Evolutionary conservation across 83 land plant genomes (phyloP).

Genomic region (Larix sibirica): DNA sequence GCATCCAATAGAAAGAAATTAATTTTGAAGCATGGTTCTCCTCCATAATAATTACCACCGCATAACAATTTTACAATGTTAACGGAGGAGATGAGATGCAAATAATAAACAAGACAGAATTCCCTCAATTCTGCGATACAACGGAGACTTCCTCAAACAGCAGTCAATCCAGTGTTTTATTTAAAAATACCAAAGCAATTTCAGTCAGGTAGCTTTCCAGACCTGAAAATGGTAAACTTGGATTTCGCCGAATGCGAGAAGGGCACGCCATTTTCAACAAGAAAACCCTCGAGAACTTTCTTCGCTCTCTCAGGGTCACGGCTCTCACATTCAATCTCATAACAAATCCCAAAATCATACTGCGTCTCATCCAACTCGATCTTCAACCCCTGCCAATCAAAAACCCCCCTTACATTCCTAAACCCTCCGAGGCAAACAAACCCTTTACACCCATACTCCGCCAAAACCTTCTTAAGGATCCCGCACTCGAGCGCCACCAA

Average conservation of each 20-base stretch:
- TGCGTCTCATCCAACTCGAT: slow-evolving; percentile 91
- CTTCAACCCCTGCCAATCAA: slow-evolving; percentile 70
- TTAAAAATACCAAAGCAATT: too few relatives aligned
- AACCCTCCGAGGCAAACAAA: slow-evolving; percentile 90
- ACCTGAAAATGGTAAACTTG: slow-evolving; percentile 79
- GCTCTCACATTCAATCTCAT: slow-evolving; percentile 94
- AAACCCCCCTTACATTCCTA: slow-evolving; percentile 77
- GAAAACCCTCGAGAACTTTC: slow-evolving; percentile 55
- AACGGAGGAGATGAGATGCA: too few relatives aligned
- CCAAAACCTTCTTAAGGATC: too few relatives aligned
- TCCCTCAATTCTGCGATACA: too few relatives aligned
- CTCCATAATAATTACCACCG: too few relatives aligned
- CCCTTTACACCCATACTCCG: slow-evolving; percentile 45
- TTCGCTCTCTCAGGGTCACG: slow-evolving; percentile 70
- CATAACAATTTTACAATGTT: too few relatives aligned
- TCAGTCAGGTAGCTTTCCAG: slow-evolving; percentile 72
- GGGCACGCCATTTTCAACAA: slow-evolving; percentile 59
- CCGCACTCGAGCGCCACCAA: slow-evolving; percentile 18
- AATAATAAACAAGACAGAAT: too few relatives aligned
- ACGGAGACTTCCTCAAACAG: too few relatives aligned
- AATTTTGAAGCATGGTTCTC: too few relatives aligned
- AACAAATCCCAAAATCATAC: slow-evolving; percentile 74
- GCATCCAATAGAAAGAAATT: too few relatives aligned
- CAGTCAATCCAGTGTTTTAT: too few relatives aligned
- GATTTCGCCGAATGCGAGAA: slow-evolving; percentile 56